These are phyloP conservation scores for Vitis hybrid DNA, from an alignment of 177 flowering plant genomes.

Conservation along the genomic window DNA sequence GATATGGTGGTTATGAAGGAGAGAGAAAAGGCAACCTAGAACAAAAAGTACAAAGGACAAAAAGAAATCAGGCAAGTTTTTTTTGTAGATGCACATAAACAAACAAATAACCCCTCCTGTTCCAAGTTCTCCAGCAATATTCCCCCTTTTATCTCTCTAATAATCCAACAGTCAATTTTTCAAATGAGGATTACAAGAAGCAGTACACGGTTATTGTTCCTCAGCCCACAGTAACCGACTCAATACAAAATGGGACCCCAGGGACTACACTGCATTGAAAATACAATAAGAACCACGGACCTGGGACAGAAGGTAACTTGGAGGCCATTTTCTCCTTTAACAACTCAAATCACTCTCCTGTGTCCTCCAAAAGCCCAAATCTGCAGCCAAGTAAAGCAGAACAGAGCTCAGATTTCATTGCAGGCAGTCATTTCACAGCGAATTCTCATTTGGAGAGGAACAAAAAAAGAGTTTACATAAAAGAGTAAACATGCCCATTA, in stretches of 20 bases:
- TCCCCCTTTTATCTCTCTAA: constrained; percentile 1
- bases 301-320: constrained; percentile 1
- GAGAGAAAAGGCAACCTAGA: too few relatives aligned
- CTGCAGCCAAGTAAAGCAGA: constrained; percentile 33
- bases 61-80: too few relatives aligned
- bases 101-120: neutral
- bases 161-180: neutral
- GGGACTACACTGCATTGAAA: neutral
- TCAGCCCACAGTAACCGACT: constrained; percentile 3
- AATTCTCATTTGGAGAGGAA: neutral
- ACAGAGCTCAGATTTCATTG: neutral
- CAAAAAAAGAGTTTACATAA: neutral
- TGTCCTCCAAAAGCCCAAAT: constrained; percentile 97
- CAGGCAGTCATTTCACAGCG: neutral
- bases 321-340: constrained; percentile 4
- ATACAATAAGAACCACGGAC: constrained; percentile 6
- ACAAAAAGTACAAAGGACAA: neutral
- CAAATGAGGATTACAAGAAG: constrained; percentile 6
- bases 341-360: constrained; percentile 52
- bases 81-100: neutral
- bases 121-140: neutral
- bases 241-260: constrained; percentile 1
- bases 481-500: too few relatives aligned
- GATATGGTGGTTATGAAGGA: too few relatives aligned
- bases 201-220: constrained; percentile 1